phyloP scores from a whole-genome alignment of 2,329 filamentous ascomycete genomes.

The Colletotrichum orchidophilum region DNA sequence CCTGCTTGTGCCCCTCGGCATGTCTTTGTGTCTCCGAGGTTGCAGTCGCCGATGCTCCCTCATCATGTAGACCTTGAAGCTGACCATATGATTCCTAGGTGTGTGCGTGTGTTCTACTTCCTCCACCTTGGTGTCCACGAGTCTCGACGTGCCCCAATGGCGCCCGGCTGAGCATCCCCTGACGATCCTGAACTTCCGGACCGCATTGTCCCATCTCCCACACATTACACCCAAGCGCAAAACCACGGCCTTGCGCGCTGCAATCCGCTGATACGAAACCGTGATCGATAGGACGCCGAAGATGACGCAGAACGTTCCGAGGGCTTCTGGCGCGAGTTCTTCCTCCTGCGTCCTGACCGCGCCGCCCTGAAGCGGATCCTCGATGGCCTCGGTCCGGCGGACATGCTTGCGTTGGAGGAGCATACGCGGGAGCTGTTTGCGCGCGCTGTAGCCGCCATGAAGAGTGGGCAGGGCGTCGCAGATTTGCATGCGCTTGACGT shows the following conservation, averaged over 20 bases:
- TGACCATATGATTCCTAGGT: background rate
- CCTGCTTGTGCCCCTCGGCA: background rate
- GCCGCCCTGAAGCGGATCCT: constrained; percentile 74
- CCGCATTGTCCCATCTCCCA: background rate
- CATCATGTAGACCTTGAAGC: background rate
- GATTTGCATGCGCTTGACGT: constrained; percentile 89
- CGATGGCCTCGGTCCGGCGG: constrained; percentile 74
- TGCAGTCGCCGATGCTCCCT: too few species aligned
- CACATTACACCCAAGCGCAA: background rate
- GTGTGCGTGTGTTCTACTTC: background rate
- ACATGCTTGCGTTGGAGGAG: constrained; percentile 79
- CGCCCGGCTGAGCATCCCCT: background rate
- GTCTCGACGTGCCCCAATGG: background rate
- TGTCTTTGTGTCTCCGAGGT: background rate
- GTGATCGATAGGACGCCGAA: constrained; percentile 58
- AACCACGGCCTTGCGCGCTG: background rate
- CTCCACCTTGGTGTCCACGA: background rate
- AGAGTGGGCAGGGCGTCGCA: constrained; percentile 66
- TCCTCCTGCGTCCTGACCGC: constrained; percentile 85
- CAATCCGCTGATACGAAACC: background rate
- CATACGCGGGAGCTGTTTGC: constrained; percentile 83
- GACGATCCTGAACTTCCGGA: background rate
- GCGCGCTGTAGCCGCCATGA: constrained; percentile 75
- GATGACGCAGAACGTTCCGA: constrained; percentile 78
- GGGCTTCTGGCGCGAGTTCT: constrained; percentile 97